These are phyloP conservation scores for Prinsepia uniflora DNA, from an alignment of 306 rosid genomes.

Conservation along the genomic window DNA sequence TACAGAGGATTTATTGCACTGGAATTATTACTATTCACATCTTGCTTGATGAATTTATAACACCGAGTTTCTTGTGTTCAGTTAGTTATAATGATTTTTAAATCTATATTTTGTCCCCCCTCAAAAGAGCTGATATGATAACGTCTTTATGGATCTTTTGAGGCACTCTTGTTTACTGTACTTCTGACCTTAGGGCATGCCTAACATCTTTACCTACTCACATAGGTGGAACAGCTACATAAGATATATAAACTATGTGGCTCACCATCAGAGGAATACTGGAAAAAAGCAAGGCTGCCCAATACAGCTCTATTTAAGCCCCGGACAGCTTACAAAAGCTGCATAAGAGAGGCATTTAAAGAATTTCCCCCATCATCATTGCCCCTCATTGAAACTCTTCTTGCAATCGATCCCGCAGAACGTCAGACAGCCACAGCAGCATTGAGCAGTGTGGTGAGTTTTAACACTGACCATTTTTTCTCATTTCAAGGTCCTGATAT, in stretches of 20 bases:
- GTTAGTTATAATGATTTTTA: neutral
- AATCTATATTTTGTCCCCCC: neutral
- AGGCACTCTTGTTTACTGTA: neutral
- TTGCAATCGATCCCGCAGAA: constrained; percentile 84
- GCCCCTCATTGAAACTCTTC: constrained; percentile 76
- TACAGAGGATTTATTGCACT: neutral
- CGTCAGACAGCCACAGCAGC: constrained; percentile 82
- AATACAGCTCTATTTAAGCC: constrained; percentile 89
- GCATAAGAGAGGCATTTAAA: constrained; percentile 65
- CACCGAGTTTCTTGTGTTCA: neutral
- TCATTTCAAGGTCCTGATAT: neutral
- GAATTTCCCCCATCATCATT: constrained; percentile 77
- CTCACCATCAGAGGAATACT: constrained; percentile 91
- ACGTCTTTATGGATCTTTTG: neutral
- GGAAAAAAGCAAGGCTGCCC: constrained; percentile 79
- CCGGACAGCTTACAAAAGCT: constrained; percentile 74
- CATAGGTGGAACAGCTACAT: constrained; percentile 91
- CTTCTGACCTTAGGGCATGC: constrained; percentile 8
- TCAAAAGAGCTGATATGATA: constrained; percentile 1
- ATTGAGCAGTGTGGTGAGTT: constrained; percentile 65
- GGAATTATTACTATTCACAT: neutral
- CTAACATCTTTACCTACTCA: constrained; percentile 26
- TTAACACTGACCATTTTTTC: neutral
- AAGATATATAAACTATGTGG: constrained; percentile 95
- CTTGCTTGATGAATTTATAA: neutral